Conservation (phyloP, 2,329 filamentous ascomycete species). For the Venturia pyrina region DNA sequence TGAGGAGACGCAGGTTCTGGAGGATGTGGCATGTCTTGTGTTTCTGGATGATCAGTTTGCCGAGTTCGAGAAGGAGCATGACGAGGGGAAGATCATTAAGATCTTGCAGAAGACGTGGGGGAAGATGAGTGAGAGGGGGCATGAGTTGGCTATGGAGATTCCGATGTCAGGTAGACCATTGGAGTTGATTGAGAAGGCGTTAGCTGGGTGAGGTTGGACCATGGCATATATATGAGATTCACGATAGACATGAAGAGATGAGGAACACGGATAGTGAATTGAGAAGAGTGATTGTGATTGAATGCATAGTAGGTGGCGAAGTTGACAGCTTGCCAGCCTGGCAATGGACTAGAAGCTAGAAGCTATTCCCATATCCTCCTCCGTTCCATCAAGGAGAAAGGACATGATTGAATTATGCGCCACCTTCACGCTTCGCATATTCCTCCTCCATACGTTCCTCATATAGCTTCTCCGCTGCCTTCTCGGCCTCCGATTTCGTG, state of each 20-base stretch:
- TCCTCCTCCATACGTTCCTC: constrained; percentile 31
- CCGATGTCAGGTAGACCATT: constrained; percentile 11
- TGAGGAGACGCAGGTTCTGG: constrained; percentile 62
- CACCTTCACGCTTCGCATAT: constrained; percentile 30
- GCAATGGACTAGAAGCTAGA: background rate
- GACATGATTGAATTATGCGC: constrained; percentile 19
- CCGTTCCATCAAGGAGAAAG: background rate
- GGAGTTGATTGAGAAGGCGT: constrained; percentile 14
- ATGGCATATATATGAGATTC: background rate
- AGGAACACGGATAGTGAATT: background rate
- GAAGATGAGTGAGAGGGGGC: constrained; percentile 29
- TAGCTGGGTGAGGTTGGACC: background rate
- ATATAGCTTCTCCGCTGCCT: constrained; percentile 25
- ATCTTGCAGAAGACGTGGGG: constrained; percentile 32
- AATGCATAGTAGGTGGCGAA: background rate
- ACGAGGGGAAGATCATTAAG: constrained; percentile 66
- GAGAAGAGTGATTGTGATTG: background rate
- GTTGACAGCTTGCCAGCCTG: background rate
- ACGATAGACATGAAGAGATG: background rate
- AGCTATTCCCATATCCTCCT: background rate
- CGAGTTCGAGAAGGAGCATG: constrained; percentile 60
- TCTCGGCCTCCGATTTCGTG: constrained; percentile 22
- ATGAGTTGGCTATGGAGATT: constrained; percentile 18
- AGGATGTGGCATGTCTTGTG: constrained; percentile 79
- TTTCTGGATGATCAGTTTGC: constrained; percentile 84